Evolutionary conservation across 352 stramenopile species (phyloP).

Genomic region (Detonula confervacea): DNA sequence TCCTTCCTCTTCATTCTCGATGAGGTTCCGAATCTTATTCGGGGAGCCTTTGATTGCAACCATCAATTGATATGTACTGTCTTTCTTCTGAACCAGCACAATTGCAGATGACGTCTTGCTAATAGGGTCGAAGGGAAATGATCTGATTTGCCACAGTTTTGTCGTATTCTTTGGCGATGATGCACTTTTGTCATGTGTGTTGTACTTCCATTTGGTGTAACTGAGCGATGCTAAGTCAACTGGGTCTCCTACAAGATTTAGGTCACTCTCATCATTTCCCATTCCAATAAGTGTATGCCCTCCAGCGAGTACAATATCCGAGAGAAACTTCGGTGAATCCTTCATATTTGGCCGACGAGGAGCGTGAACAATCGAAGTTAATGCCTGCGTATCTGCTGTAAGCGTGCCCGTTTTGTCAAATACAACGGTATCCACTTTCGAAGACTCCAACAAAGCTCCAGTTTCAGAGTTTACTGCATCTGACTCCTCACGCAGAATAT

Average conservation of each 20-base stretch:
- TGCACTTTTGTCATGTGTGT: constrained; percentile 28
- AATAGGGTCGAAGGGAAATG: constrained; percentile 70
- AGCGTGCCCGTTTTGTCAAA: constrained; percentile 78
- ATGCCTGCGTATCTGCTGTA: constrained; percentile 60
- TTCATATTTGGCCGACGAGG: neutral
- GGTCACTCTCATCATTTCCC: neutral
- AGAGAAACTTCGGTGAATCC: constrained; percentile 12
- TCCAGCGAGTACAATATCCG: constrained; percentile 44
- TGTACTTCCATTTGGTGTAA: constrained; percentile 62
- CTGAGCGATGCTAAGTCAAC: constrained; percentile 53
- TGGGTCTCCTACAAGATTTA: constrained; percentile 58
- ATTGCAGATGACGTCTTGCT: constrained; percentile 66
- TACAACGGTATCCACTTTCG: constrained; percentile 63
- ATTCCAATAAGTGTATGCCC: constrained; percentile 23
- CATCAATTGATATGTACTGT: constrained; percentile 38
- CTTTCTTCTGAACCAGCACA: constrained; percentile 43
- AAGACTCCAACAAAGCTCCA: constrained; percentile 58
- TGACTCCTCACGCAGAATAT: constrained; percentile 46
- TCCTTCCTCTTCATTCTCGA: constrained; percentile 23
- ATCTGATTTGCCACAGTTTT: constrained; percentile 69
- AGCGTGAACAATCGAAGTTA: constrained; percentile 46
- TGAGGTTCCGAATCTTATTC: constrained; percentile 39
- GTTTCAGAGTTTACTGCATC: constrained; percentile 66
- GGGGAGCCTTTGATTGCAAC: constrained; percentile 64
- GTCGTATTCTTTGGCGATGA: neutral